Percentiles rank a stretch among this genome's conserved stretches.
Conservation (phyloP, 441 rosid genomes). For the Metrosideros polymorpha region DNA sequence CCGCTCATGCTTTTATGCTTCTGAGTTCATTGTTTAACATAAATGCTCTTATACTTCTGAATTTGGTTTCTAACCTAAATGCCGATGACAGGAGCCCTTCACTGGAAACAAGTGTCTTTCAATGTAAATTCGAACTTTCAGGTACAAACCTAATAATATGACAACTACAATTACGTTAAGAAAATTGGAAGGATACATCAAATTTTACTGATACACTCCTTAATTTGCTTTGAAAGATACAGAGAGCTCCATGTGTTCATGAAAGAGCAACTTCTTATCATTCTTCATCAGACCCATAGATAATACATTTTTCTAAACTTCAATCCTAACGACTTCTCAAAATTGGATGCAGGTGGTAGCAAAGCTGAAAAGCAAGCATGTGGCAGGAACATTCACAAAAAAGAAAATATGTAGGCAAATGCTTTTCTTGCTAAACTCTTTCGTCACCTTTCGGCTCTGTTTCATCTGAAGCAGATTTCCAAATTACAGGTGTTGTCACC, state of each 20-base stretch:
- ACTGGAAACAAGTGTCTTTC: conserved; percentile 91
- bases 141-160: conserved; percentile 26
- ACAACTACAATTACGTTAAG: neutral
- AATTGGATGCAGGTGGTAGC: conserved; percentile 50
- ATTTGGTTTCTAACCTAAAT: neutral
- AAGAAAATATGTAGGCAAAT: conserved; percentile 71
- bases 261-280: neutral
- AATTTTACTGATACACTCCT: neutral
- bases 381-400: conserved; percentile 87
- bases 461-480: neutral
- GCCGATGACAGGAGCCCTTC: conserved; percentile 62
- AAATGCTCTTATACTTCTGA: neutral
- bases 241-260: neutral
- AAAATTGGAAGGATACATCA: neutral
- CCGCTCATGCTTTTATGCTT: neutral
- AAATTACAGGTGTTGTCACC: conserved; percentile 44
- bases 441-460: neutral
- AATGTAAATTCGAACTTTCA: conserved; percentile 69
- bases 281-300: neutral
- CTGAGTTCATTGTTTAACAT: neutral
- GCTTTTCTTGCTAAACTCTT: neutral
- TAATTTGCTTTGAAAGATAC: neutral
- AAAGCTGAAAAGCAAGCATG: conserved; percentile 87
- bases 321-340: neutral
- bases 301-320: neutral